phyloP scores from a whole-genome alignment of 192 early-diverging fungal species.

The Helicostylum pulchrum region DNA sequence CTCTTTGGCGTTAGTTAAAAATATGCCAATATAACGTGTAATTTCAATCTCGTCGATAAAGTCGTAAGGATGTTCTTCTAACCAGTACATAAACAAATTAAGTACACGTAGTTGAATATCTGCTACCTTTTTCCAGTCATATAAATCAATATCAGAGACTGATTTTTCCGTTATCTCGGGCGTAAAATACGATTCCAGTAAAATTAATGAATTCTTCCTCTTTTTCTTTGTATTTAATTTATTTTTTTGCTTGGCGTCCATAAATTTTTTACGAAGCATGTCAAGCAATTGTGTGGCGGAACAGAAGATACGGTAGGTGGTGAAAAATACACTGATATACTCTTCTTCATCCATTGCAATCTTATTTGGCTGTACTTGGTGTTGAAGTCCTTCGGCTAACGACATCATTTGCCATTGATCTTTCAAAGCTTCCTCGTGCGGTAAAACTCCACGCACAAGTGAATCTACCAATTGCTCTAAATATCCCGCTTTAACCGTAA shows the following conservation, averaged over 20 bases:
- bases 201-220: not conserved
- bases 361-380: slow-evolving; percentile 6
- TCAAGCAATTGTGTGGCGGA: slow-evolving; percentile 38
- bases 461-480: slow-evolving; percentile 54
- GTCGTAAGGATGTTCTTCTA: slow-evolving; percentile 55
- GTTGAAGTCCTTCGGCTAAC: slow-evolving; percentile 1
- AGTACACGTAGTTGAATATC: slow-evolving; percentile 44
- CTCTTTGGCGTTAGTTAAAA: slow-evolving; percentile 12
- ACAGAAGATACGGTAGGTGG: slow-evolving; percentile 65
- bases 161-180: too few relatives aligned
- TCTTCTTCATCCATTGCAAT: slow-evolving; percentile 37
- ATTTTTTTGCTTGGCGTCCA: slow-evolving; percentile 34
- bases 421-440: not conserved
- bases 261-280: slow-evolving; percentile 37
- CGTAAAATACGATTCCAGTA: slow-evolving; percentile 10
- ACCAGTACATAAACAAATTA: slow-evolving; percentile 62
- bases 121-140: slow-evolving; percentile 37
- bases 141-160: not conserved
- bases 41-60: slow-evolving; percentile 55
- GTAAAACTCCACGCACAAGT: slow-evolving; percentile 51
- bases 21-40: slow-evolving; percentile 3
- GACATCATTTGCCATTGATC: slow-evolving; percentile 22
- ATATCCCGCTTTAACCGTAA: slow-evolving; percentile 62
- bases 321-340: slow-evolving; percentile 56
- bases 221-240: not conserved